A percentile compares a stretch with the other conserved stretches of the same genome.
Evolutionary conservation across 371 early-diverging fungal genomes (phyloP).

Genomic region (Mortierella polycephala): DNA sequence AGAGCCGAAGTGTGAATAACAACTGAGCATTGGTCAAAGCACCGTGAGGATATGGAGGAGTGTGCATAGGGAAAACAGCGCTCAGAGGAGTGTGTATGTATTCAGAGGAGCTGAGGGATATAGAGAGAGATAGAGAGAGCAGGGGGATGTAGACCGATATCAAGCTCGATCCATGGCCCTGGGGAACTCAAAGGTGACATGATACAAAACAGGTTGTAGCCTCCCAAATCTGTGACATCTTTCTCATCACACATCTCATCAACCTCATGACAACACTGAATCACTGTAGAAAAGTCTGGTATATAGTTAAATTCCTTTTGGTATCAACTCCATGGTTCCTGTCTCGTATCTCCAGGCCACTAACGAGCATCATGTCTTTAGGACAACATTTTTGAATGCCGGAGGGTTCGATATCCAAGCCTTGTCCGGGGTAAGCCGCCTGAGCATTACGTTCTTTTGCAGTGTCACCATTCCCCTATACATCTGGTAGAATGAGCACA

Average conservation of each 20-base stretch:
- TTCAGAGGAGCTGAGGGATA: not conserved
- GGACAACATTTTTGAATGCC: slow-evolving; percentile 34
- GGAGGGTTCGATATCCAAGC: slow-evolving; percentile 50
- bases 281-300: slow-evolving; percentile 49
- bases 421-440: slow-evolving; percentile 42
- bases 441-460: not conserved
- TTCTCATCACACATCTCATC: not conserved
- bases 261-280: slow-evolving; percentile 30
- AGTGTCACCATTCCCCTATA: not conserved
- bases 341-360: not conserved
- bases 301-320: slow-evolving; percentile 3
- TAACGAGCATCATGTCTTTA: not conserved
- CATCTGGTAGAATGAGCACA: no score
- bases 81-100: not conserved
- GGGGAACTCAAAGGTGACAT: no score
- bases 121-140: not conserved
- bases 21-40: no score
- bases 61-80: not conserved
- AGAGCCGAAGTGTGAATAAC: no score
- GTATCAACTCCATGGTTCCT: not conserved
- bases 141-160: not conserved
- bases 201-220: no score
- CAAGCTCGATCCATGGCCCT: no score
- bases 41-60: not conserved
- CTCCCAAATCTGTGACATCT: not conserved